Evolutionary conservation across 208 protist genomes (phyloP).

Genomic region (Spongospora subterranea): DNA sequence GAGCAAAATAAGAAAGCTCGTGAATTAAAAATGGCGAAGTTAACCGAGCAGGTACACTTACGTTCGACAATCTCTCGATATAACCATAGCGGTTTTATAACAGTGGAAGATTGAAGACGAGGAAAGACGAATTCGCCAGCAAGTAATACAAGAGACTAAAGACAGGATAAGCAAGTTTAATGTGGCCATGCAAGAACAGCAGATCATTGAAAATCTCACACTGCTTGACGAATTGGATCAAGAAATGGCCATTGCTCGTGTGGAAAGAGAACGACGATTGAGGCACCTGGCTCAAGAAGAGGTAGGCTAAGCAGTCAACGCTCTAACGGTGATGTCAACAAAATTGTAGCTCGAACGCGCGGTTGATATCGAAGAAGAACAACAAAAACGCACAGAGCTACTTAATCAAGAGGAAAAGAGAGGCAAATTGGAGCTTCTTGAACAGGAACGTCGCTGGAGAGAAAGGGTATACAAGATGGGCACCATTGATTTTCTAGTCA

Average conservation of each 20-base stretch:
- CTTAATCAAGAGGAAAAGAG: background rate
- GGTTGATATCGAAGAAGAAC: background rate
- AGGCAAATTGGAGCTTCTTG: background rate
- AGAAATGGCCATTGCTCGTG: background rate
- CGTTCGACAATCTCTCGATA: background rate
- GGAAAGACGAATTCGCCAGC: background rate
- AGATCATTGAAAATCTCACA: background rate
- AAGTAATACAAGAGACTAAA: background rate
- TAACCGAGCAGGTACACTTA: background rate
- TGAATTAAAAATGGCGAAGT: background rate
- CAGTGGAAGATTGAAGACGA: background rate
- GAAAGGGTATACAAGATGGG: background rate
- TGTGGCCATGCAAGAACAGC: background rate
- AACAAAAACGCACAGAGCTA: background rate
- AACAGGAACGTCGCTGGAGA: background rate
- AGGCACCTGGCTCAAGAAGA: constrained; percentile 1
- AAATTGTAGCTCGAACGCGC: background rate
- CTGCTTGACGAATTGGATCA: background rate
- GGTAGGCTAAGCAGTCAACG: no score
- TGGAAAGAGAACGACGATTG: background rate
- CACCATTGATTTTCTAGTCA: background rate
- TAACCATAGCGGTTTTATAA: background rate
- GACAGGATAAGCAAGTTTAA: background rate
- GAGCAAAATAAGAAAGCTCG: background rate
- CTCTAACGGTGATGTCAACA: no score